Evolutionary conservation across 2,329 filamentous ascomycete species (phyloP).

Genomic region (Apiospora aurea): DNA sequence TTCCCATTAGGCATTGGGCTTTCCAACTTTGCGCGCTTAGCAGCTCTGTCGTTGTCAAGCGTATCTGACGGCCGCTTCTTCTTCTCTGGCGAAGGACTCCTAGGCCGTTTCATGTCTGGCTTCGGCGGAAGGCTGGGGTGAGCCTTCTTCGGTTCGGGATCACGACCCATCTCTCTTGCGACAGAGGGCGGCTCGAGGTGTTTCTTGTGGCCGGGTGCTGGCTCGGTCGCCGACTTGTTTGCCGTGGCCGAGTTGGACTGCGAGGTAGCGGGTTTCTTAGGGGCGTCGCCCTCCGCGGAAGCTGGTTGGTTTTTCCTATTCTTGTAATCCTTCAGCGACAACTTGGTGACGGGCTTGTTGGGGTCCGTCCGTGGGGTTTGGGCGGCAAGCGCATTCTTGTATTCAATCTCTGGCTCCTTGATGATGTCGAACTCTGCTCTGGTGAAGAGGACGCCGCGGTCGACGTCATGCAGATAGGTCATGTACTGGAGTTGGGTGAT

Average conservation of each 20-base stretch:
- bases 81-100: constrained; percentile 50
- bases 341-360: constrained; percentile 57
- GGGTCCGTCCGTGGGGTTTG: constrained; percentile 36
- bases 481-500: constrained; percentile 61
- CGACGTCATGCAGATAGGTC: constrained; percentile 63
- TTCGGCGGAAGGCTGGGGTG: constrained; percentile 33
- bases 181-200: constrained; percentile 27
- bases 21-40: constrained; percentile 56
- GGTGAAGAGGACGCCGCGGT: constrained; percentile 64
- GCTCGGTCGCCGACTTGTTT: constrained; percentile 39
- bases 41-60: constrained; percentile 52
- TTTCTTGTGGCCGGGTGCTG: constrained; percentile 37
- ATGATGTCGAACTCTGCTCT: constrained; percentile 65
- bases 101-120: constrained; percentile 41
- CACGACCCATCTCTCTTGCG: constrained; percentile 37
- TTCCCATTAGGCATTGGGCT: constrained; percentile 34
- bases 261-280: constrained; percentile 29
- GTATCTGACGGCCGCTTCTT: constrained; percentile 55
- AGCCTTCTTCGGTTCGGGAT: constrained; percentile 35
- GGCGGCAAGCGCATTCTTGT: constrained; percentile 41
- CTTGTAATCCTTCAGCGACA: constrained; percentile 66
- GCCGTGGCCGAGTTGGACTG: constrained; percentile 29
- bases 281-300: constrained; percentile 33
- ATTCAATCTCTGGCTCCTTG: constrained; percentile 55
- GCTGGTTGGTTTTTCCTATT: constrained; percentile 52